Percentiles rank a stretch among this genome's conserved stretches.
Conservation (phyloP, 2,329 filamentous ascomycete genomes). For the Cryphonectria carpinicola region DNA sequence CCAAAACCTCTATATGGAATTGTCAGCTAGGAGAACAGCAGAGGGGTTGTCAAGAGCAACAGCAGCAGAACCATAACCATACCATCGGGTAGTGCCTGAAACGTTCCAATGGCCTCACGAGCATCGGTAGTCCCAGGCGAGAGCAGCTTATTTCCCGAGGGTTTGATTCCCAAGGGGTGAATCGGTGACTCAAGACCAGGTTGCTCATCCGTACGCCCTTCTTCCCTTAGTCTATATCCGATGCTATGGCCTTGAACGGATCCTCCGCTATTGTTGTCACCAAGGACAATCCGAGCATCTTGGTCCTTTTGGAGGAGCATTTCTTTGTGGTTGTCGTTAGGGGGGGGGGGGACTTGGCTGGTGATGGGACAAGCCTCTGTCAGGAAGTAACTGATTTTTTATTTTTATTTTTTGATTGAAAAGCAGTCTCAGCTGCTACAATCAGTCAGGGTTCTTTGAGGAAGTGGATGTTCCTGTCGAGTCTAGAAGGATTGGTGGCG, state of each 20-base stretch:
- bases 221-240: constrained; percentile 7
- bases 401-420: background rate
- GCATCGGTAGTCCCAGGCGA: constrained; percentile 64
- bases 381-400: background rate
- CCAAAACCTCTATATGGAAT: constrained; percentile 64
- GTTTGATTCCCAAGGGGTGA: constrained; percentile 85
- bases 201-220: constrained; percentile 23
- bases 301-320: constrained; percentile 27
- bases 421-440: background rate
- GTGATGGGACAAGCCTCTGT: constrained; percentile 1
- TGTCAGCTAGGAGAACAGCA: background rate
- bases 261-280: constrained; percentile 19
- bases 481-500: background rate
- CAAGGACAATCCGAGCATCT: constrained; percentile 24
- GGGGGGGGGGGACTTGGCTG: background rate
- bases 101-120: constrained; percentile 66
- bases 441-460: background rate
- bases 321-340: background rate
- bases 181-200: constrained; percentile 50
- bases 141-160: constrained; percentile 80
- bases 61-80: background rate
- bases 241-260: constrained; percentile 6
- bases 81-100: constrained; percentile 71
- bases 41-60: background rate
- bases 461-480: background rate